Evolutionary conservation across 305 asterid genomes (phyloP), one percentile per base, ranked within the genome.

Genomic region (Rubia balearica): DNA sequence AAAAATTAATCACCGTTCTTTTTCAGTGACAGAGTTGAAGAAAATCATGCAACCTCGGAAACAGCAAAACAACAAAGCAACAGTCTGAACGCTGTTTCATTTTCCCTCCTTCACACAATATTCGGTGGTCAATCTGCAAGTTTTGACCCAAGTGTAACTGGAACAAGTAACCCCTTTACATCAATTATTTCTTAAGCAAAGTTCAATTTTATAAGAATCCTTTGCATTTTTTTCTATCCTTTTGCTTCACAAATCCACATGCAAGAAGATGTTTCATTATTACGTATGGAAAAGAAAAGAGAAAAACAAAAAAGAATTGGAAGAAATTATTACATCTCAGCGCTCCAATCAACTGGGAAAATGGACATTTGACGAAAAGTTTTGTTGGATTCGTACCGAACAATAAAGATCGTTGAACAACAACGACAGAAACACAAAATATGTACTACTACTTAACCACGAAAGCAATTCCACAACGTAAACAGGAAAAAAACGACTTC

Each of bases 31-130:
- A 16, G 22, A 7, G 42, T 9, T 55, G 55, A 56, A 56, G 56
- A 40, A 56, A 56, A 56, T 70, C 56, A 56, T 57, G 63, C 66
- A 19, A 56, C 56, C 73, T 56, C n/a, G 61, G 24, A 70, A 70
- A 49, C 24, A 69, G 27, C 73, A 43, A 61, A 56, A 41, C 12
- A 11, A 24, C n/a, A 21, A 59, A 38, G n/a, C 53, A 16, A 21
- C 63, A 41, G 24, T 51, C 17, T 17, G 57, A 51, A 51, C 8
- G 4, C 56, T 13, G 56, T 49, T 48, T 13, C 7, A 6, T 48
- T 48, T 48, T 48, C 56, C 6, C 8, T 49, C 21, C 33, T 49
- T 51, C 57, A 51, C 57, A 51, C 57, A 51, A 19, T 51, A 51
- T 51, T 51, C 57, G 4, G 43, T 0, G 30, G 21, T 59, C 59